Evolutionary conservation across 371 early-diverging fungal genomes (phyloP), one percentile per base, ranked within the genome.

Genomic region (Encephalitozoon hellem): DNA sequence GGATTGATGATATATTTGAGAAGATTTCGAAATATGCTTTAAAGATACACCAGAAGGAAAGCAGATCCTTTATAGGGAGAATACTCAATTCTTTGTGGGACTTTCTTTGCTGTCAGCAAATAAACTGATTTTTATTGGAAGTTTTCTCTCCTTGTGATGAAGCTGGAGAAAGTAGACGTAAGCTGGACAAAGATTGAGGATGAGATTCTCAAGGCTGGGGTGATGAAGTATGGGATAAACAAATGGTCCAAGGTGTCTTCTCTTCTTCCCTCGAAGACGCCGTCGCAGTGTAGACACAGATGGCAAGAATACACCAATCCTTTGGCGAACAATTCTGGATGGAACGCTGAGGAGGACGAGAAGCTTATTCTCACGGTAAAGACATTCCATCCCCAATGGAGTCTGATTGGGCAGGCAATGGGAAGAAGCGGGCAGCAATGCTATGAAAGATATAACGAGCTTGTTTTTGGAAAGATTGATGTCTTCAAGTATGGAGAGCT

Each of bases 1-100:
- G 96, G 4, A 86, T 97, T 71, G 93, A 94, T 86, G 94, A 96
- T 81, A 95, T 96, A n/a, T 83, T 84, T 76, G 74, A 84, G 49
- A 28, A 52, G 49, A 68, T 80, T 34, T 72, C 67, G 9, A 70
- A 81, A 11, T 71, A 80, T 39, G 70, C 76, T 42, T 55, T 75
- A 4, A 69, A 76, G 39, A 63, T 65, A 30, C 39, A 47, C 5
- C 53, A 15, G 23, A 80, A 76, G 51, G 65, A 80, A 51, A 52
- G 34, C 12, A 47, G 3, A 15, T 67, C 51, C 18, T 67, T 47
- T 21, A 39, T 59, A 6, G 59, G 59, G 15, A n/a, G 34, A 18
- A 28, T 59, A 5, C 21, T 11, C 8, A 6, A 32, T 59, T 59
- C 59, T n/a, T 12, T 59, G 59, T 59, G 59, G 30, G 18, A 59